These are phyloP conservation scores for Marasmius tenuissimus DNA, from an alignment of 1,284 basidiomycete species.

Conservation along the genomic window DNA sequence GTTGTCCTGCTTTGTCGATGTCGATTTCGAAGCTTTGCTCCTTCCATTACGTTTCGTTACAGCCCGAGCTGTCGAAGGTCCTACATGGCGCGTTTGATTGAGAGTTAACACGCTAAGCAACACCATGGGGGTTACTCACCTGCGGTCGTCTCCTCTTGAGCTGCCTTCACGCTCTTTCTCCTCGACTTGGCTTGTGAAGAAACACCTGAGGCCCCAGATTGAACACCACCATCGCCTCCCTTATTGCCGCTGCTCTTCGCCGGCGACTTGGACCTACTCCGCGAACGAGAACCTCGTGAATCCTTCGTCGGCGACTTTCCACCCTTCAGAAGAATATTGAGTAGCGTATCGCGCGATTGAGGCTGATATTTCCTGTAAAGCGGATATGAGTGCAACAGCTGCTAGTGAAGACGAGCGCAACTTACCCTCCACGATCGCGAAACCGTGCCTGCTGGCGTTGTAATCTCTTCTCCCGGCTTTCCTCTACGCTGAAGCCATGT, in stretches of 20 bases:
- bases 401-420: too few species aligned
- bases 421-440: slow-evolving; percentile 64
- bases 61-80: too few species aligned
- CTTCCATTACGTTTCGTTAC: too few species aligned
- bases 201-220: too few species aligned
- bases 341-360: neutral
- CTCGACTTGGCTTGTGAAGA: neutral
- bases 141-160: neutral
- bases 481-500: slow-evolving; percentile 35
- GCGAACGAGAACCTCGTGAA: neutral
- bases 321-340: neutral
- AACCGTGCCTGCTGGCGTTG: slow-evolving; percentile 59
- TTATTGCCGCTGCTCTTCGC: neutral
- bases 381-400: too few species aligned
- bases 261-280: neutral
- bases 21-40: too few species aligned
- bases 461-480: slow-evolving; percentile 53
- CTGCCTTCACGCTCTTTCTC: neutral
- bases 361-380: neutral
- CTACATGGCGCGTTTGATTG: too few species aligned
- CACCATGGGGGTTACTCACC: too few species aligned
- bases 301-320: neutral
- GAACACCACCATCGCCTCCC: neutral
- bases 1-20: too few species aligned
- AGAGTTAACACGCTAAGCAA: too few species aligned